These are phyloP conservation scores for Lentithecium fluviatile DNA, from an alignment of 495 filamentous ascomycete species.

Conservation along the genomic window DNA sequence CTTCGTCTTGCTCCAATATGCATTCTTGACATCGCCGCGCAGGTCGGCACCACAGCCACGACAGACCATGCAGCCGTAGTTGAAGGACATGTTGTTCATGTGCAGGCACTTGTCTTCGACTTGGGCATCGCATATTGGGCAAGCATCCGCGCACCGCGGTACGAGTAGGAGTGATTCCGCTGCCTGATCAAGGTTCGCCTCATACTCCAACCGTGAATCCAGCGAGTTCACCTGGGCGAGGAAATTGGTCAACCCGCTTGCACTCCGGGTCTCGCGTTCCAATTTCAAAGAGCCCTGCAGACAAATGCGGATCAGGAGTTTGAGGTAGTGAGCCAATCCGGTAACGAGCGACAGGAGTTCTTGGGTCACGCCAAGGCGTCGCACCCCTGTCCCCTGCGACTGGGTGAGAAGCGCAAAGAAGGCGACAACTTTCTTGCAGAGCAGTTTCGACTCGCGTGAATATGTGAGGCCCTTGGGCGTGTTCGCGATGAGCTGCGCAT, in stretches of 20 bases:
- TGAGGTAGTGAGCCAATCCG: conserved; percentile 95
- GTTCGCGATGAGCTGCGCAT: conserved; percentile 63
- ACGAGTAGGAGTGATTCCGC: conserved; percentile 70
- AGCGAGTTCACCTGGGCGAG: conserved; percentile 66
- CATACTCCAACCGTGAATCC: conserved; percentile 41
- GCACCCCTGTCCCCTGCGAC: conserved; percentile 82
- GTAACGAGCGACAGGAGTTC: conserved; percentile 94
- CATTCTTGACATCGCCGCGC: conserved; percentile 60
- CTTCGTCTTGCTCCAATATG: conserved; percentile 63
- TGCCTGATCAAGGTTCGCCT: conserved; percentile 65
- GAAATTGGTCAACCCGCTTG: conserved; percentile 75
- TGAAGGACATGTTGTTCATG: conserved; percentile 73
- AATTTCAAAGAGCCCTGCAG: conserved; percentile 89
- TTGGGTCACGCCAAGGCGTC: conserved; percentile 93
- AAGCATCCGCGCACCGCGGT: conserved; percentile 74
- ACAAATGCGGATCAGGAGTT: conserved; percentile 95
- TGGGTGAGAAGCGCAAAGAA: conserved; percentile 95
- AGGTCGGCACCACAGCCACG: conserved; percentile 71
- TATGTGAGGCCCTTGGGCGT: conserved; percentile 83
- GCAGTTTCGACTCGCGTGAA: conserved; percentile 88
- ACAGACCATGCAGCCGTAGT: conserved; percentile 76
- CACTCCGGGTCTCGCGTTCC: conserved; percentile 73
- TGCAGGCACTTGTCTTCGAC: conserved; percentile 91
- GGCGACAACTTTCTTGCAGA: conserved; percentile 98
- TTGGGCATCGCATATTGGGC: conserved; percentile 72